Evolutionary conservation across 1,284 basidiomycete genomes (phyloP), one percentile per base, ranked within the genome.

Genomic region (Erythrobasidium hasegawianum): DNA sequence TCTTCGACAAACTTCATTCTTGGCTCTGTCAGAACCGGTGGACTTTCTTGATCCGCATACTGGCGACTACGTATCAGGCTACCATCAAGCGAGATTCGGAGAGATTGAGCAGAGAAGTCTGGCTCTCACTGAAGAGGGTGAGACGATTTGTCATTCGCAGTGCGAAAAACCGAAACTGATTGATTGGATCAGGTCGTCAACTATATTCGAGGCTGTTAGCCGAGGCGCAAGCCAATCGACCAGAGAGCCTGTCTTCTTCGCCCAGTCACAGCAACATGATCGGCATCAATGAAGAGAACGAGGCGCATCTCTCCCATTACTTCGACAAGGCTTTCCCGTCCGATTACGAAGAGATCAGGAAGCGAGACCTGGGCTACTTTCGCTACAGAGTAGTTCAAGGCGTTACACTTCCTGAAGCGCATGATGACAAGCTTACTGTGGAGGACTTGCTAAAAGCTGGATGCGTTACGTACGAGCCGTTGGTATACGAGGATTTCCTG

Each of bases 401-500:
- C 20, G 26, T 52, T 45, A 27, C 45, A 16, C 11, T 18, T n/a
- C 43, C 39, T 18, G 49, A n/a, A 8, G 40, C 27, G 20, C 26
- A 18, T n/a, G 57, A 56, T 2, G 47, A 55, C 45, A 50, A 27
- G n/a, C 7, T 29, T n/a, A 29, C 57, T 38, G 26, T 74, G 1
- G 69, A 70, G 9, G 65, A 61, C 33, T 75, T 79, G 41, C 71
- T 79, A 20, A 33, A 59, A 4, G 58, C 64, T 1, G 78, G 78
- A 0, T 67, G 71, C 11, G 72, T 79, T 20, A 67, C 60, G 0
- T 74, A 71, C 40, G 72, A 74, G 39, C 77, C 78, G 7, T 74
- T 80, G 20, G 76, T 76, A 8, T 80, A 79, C 67, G 79, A 80
- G 66, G 79, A 79, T 65, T 80, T 80, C 69, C 68, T 80, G 40